A percentile compares a stretch with the other conserved stretches of the same genome.
phyloP scores from a whole-genome alignment of 2,329 filamentous ascomycete species.

The Fusarium lyarnte region DNA sequence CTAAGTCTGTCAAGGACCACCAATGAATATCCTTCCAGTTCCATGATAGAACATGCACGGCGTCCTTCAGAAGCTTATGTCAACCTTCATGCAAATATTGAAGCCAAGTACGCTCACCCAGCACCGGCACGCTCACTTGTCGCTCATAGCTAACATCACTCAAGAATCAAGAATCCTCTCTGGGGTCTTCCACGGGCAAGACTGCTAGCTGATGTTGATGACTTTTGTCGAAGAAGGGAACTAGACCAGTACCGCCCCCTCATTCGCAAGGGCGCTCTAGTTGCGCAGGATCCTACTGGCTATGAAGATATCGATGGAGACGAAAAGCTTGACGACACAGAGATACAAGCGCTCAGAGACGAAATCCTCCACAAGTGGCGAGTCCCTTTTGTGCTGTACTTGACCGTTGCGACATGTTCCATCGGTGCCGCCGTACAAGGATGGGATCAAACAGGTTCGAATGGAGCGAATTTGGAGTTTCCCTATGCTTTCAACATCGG shows the following conservation, averaged over 20 bases:
- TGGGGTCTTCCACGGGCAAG: slow-evolving; percentile 61
- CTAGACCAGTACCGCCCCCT: slow-evolving; percentile 67
- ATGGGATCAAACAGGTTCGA: slow-evolving; percentile 73
- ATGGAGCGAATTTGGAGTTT: slow-evolving; percentile 71
- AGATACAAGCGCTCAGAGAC: slow-evolving; percentile 67
- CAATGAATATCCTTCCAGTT: slow-evolving; percentile 43
- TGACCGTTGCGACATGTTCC: slow-evolving; percentile 74
- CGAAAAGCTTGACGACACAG: slow-evolving; percentile 66
- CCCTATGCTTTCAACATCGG: slow-evolving; percentile 60
- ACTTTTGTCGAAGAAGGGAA: slow-evolving; percentile 69
- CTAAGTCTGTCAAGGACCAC: slow-evolving; percentile 37
- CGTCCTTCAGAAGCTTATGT: slow-evolving; percentile 47
- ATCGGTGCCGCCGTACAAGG: slow-evolving; percentile 76
- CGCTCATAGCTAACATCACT: slow-evolving; percentile 20
- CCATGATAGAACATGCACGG: slow-evolving; percentile 50
- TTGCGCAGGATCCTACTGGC: slow-evolving; percentile 74
- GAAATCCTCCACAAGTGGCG: slow-evolving; percentile 76
- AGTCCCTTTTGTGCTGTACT: slow-evolving; percentile 68
- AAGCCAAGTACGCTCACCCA: slow-evolving; percentile 53
- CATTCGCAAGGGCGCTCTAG: slow-evolving; percentile 75
- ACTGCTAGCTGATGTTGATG: slow-evolving; percentile 65
- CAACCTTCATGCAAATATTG: slow-evolving; percentile 57
- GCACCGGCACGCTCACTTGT: neutral
- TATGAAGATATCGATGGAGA: slow-evolving; percentile 68
- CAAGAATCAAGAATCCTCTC: slow-evolving; percentile 58